Evolutionary conservation across 2,329 filamentous ascomycete species (phyloP).

Genomic region (Paecilomyces variotii): DNA sequence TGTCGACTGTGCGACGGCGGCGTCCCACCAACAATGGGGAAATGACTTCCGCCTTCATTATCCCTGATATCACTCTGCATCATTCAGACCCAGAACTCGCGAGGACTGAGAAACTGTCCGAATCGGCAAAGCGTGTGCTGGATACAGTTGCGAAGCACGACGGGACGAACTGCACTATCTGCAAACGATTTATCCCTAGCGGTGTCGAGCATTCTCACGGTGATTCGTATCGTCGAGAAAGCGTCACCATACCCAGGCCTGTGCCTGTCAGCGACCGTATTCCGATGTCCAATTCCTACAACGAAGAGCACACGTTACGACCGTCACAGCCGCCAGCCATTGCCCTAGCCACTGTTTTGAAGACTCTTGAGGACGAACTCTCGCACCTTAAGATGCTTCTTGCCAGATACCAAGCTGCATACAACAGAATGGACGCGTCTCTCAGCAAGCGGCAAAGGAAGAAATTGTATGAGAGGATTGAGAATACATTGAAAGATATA

Average conservation of each 20-base stretch:
- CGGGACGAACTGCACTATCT: conserved; percentile 49
- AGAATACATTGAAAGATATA: conserved; percentile 53
- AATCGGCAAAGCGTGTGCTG: conserved; percentile 33
- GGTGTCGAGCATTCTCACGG: conserved; percentile 21
- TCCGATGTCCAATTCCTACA: conserved; percentile 34
- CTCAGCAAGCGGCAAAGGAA: conserved; percentile 58
- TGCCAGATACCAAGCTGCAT: conserved; percentile 52
- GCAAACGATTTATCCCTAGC: conserved; percentile 36
- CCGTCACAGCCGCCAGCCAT: conserved; percentile 59
- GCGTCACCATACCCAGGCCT: conserved; percentile 41
- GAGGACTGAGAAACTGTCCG: conserved; percentile 27
- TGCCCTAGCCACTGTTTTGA: conserved; percentile 75
- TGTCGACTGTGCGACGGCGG: conserved; percentile 43
- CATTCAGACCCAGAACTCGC: conserved; percentile 19
- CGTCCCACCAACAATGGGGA: conserved; percentile 40
- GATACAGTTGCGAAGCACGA: conserved; percentile 41
- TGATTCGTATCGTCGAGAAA: conserved; percentile 15
- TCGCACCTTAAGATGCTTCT: conserved; percentile 66
- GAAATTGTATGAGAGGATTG: conserved; percentile 53
- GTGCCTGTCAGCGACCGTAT: conserved; percentile 45
- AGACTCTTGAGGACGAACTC: conserved; percentile 71
- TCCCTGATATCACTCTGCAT: conserved; percentile 54
- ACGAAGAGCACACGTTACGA: conserved; percentile 53
- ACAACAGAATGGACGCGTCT: conserved; percentile 59
- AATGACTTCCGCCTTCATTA: conserved; percentile 57